Base-by-base conservation (phyloP, 306 rosid genomes). In the Ammopiptanthus mongolicus region DNA sequence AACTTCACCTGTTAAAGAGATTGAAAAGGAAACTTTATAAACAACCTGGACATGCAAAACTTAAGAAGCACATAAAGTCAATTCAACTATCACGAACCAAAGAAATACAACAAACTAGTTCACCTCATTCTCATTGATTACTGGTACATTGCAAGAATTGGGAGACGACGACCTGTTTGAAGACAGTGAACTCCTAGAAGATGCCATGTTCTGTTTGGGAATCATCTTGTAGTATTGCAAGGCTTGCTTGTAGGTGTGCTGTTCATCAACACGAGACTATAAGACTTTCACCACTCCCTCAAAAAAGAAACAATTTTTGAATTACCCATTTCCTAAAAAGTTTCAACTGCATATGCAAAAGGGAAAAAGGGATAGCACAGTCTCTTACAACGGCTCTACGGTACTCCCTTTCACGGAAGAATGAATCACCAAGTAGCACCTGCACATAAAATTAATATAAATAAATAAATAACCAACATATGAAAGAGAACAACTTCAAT, bases 41-140 rank as follows among this genome's bases (percentile, higher is more conserved):
- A 69, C 34, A 80, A 61, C 29, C 63, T 48, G 19, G 12, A 55
- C 52, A 57, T 13, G 19, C 46, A 51, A 63, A 64, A 21, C 67
- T 55, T 36, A 17, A 34, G 23, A 80, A 74, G 29, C 65, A 31
- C 60, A 46, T 31, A 28, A 61, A 66, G 28, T 1, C 57, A 63
- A 53, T 61, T 77, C 36, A 56, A 51, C 55, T 3, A 56, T 76
- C 61, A 70, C 61, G 51, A 76, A 67, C 12, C 29, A 23, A 61
- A 68, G 46, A 63, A 79, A 74, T 62, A 67, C 56, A 21, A 11
- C 6, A 66, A 68, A 76, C 46, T 33, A 55, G 10, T 73, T 74
- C 74, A 96, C 99, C 98, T 96, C 99, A 74, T 89, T 89, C 81
- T 96, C 99, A 78, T 92, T 89, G 82, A 96, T 86, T 66, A 82